Conservation (phyloP, 306 rosid species). For the Vigna hirtella region DNA sequence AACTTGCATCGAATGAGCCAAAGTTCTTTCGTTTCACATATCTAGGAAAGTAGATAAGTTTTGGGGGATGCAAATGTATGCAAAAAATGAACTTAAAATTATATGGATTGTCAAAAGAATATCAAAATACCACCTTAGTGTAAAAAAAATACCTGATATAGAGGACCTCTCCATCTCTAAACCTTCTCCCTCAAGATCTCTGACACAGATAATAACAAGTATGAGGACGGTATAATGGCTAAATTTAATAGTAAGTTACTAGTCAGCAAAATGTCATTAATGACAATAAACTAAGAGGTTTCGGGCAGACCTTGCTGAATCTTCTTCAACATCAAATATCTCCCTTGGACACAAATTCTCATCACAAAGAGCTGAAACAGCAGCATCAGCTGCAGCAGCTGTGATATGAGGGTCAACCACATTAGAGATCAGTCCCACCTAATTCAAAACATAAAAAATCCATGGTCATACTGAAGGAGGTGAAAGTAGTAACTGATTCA, state of each 20-base stretch:
- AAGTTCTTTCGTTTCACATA: neutral
- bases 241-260: conserved; percentile 35
- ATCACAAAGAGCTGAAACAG: conserved; percentile 74
- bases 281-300: conserved; percentile 15
- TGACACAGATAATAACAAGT: conserved; percentile 48
- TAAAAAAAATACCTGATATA: conserved; percentile 61
- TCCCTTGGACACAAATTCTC: conserved; percentile 76
- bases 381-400: conserved; percentile 91
- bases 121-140: conserved; percentile 31
- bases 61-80: neutral
- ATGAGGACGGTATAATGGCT: conserved; percentile 32
- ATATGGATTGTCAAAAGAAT: conserved; percentile 14
- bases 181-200: conserved; percentile 60
- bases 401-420: conserved; percentile 83
- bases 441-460: conserved; percentile 43
- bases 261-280: conserved; percentile 34
- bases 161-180: conserved; percentile 54
- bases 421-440: conserved; percentile 84
- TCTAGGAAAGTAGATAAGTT: conserved; percentile 12
- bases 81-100: neutral
- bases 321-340: conserved; percentile 68
- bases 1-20: conserved; percentile 11
- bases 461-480: conserved; percentile 17
- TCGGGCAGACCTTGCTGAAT: conserved; percentile 64
- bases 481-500: conserved; percentile 4